phyloP scores from a whole-genome alignment of 176 grass and related monocot genomes.

The Chloris gayana region DNA sequence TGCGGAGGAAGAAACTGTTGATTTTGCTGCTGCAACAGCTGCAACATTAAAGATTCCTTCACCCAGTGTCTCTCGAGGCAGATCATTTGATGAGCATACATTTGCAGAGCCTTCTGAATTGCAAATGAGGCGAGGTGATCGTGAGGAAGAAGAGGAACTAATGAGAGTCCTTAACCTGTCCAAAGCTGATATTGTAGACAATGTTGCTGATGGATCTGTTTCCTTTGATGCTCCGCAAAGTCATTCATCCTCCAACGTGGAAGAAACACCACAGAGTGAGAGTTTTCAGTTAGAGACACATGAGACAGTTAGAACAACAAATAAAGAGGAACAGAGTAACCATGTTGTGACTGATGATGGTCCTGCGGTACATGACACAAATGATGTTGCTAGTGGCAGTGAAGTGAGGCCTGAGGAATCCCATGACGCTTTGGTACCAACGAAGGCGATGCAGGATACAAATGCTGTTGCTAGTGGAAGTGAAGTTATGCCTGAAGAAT shows the following conservation, averaged over 20 bases:
- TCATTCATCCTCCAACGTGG: slow-evolving; percentile 44
- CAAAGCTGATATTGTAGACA: slow-evolving; percentile 49
- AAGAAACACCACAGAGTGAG: slow-evolving; percentile 43
- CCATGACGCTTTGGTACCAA: slow-evolving; percentile 28
- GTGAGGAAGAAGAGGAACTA: slow-evolving; percentile 92
- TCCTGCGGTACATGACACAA: slow-evolving; percentile 25
- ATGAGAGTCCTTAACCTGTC: slow-evolving; percentile 79
- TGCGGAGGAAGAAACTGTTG: slow-evolving; percentile 75
- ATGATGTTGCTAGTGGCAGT: slow-evolving; percentile 30
- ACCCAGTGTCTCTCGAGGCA: slow-evolving; percentile 66
- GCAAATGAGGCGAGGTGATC: slow-evolving; percentile 63
- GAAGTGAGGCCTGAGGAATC: slow-evolving; percentile 34
- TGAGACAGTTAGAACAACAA: slow-evolving; percentile 11
- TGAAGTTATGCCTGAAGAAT: slow-evolving; percentile 38
- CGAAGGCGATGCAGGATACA: slow-evolving; percentile 11
- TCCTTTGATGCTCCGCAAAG: slow-evolving; percentile 32
- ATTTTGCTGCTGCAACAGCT: slow-evolving; percentile 90
- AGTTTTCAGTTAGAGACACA: slow-evolving; percentile 40
- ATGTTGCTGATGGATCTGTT: slow-evolving; percentile 48
- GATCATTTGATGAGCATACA: slow-evolving; percentile 78
- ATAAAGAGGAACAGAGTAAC: slow-evolving; percentile 35
- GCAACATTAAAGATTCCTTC: slow-evolving; percentile 85
- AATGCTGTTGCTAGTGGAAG: slow-evolving; percentile 30
- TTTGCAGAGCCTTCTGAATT: slow-evolving; percentile 42
- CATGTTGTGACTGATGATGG: slow-evolving; percentile 28